Evolutionary conservation across 306 rosid species (phyloP).

Genomic region (Prunus campanulata): DNA sequence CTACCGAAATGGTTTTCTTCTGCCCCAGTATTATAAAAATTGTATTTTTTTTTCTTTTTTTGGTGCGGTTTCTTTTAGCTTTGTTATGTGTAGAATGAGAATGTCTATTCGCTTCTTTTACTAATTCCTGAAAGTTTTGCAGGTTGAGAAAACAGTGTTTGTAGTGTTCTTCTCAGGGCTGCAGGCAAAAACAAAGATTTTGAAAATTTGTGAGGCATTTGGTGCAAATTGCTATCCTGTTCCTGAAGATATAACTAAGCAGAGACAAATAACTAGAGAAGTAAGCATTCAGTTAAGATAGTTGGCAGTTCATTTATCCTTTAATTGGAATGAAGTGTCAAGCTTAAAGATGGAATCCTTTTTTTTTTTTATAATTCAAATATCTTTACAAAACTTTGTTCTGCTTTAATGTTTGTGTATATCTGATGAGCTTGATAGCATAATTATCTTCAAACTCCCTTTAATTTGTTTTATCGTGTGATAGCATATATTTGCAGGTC

Average conservation of each 20-base stretch:
- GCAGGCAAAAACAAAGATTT: conserved; percentile 88
- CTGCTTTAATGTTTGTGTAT: background rate
- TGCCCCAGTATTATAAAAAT: conserved; percentile 29
- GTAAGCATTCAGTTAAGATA: conserved; percentile 42
- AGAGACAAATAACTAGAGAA: conserved; percentile 91
- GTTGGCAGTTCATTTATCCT: conserved; percentile 1
- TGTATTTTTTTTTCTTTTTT: conserved; percentile 3
- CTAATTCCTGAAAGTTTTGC: conserved; percentile 30
- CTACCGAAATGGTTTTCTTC: conserved; percentile 79
- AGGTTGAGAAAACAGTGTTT: conserved; percentile 91
- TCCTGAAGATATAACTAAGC: conserved; percentile 90
- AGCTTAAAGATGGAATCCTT: conserved; percentile 21
- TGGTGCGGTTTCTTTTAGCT: background rate
- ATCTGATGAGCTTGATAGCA: background rate
- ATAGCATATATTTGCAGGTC: conserved; percentile 6
- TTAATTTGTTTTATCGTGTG: background rate
- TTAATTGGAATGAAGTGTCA: conserved; percentile 6
- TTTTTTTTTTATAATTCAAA: background rate
- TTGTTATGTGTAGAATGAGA: background rate
- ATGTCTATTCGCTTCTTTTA: background rate
- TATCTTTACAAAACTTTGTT: background rate
- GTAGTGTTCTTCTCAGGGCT: conserved; percentile 98
- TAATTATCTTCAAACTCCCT: background rate
- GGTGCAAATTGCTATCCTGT: conserved; percentile 97
- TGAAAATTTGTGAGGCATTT: conserved; percentile 96